Conservation (phyloP, 139 green algal genomes). For the Dunaliella primolecta region DNA sequence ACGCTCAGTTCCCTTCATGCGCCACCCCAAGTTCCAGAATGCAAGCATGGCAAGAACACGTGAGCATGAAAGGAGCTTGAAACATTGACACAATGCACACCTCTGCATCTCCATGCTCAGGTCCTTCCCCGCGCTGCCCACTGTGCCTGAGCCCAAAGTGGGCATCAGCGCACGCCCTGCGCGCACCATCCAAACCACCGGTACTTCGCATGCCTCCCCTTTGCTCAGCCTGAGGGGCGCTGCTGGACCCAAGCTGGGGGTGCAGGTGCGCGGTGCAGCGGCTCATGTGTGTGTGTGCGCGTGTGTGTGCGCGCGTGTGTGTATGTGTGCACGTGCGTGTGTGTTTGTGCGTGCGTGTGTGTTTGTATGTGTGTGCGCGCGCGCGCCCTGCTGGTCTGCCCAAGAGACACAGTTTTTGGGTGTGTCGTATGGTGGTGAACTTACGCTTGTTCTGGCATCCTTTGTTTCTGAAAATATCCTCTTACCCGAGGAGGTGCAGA, state of each 20-base stretch:
- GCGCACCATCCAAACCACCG: constrained; percentile 19
- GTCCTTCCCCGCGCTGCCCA: constrained; percentile 35
- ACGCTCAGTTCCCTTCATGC: constrained; percentile 24
- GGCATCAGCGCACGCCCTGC: constrained; percentile 63
- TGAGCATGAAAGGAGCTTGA: too few species aligned
- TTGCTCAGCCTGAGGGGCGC: constrained; percentile 58
- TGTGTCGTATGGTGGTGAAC: too few species aligned
- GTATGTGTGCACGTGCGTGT: background rate
- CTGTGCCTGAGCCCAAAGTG: constrained; percentile 52
- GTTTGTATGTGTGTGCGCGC: too few species aligned
- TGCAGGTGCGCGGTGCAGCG: constrained; percentile 8
- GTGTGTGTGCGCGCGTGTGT: background rate
- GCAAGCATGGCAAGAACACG: too few species aligned
- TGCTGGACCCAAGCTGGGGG: constrained; percentile 9
- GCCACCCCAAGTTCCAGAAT: constrained; percentile 39
- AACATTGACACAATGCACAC: too few species aligned
- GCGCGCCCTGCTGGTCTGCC: too few species aligned
- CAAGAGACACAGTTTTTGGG: too few species aligned
- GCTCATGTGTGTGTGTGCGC: too few species aligned
- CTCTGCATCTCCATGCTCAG: background rate
- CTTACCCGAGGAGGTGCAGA: too few species aligned
- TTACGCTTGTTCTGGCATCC: too few species aligned
- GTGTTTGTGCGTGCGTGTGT: too few species aligned
- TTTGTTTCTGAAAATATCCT: too few species aligned
- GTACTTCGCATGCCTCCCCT: constrained; percentile 32